Base-by-base conservation (phyloP, 2,329 filamentous ascomycete genomes). In the Claviceps digitariae region DNA sequence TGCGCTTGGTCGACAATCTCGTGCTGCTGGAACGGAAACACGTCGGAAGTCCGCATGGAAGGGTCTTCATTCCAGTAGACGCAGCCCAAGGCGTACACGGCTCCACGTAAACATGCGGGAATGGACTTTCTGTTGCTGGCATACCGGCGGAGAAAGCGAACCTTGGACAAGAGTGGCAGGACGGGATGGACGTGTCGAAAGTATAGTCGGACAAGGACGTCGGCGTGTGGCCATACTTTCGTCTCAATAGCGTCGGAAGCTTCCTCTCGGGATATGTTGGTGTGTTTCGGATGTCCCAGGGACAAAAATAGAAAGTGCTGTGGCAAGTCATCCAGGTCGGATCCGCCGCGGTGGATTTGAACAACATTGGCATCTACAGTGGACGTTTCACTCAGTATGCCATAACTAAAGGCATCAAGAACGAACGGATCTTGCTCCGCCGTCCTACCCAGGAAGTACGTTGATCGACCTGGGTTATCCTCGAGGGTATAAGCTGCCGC, bases 341-440 rank as follows among this genome's bases (percentile, higher is more conserved):
- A 51, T 48, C 66, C 60, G 10, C 72, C 72, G 15, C 64, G 57
- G 40, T 68, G 66, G 0, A 73, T 69, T 51, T 74, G 72, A 21
- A 71, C 62, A 48, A 74, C 67, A 49, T 72, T 71, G 55, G 70
- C 72, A 54, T 73, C 71, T 8, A 75, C 64, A 27, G 70, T 69
- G 20, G 67, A 66, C n/a, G 69, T 69, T 48, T 69, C 66, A 45
- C 72, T 74, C 46, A 74, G 61, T 29, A 75, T 68, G 20, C 72
- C 66, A 38, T 73, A 74, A 20, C 72, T 64, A 52, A 76, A 75
- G 12, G 72, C 72, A 40, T 71, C 69, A 4, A 76, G 64, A 9
- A 75, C 65, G 56, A 73, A 67, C 1, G 71, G 67, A 52, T 75
- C 74, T 56, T 76, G 73, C 59, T 76, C 73, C 10, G 66, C 69